Base-by-base conservation (phyloP, 2,329 filamentous ascomycete genomes). In the Fusarium verrucosum region DNA sequence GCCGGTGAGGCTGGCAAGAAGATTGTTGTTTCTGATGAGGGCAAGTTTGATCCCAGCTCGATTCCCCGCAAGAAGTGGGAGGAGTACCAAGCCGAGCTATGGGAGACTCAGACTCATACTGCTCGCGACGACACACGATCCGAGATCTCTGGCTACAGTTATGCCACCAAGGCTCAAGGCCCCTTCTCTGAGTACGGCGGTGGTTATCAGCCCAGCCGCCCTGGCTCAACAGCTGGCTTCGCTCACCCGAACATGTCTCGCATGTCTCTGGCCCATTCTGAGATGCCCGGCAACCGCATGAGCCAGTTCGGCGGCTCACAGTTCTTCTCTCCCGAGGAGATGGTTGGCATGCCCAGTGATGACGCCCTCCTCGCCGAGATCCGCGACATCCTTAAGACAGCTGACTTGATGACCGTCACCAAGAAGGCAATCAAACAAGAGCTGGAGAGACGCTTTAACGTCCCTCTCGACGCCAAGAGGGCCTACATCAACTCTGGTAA, bases 1-100 rank as follows among this genome's bases (percentile, higher is more conserved):
- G 95, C 92, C 9, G 95, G 95, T 75, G 95, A 99, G 76, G 89
- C 90, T 77, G 95, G 95, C 66, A 90, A 92, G 76, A 94, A 97
- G 83, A 82, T 98, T 62, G 87, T 99, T 70, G 90, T 99, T 68
- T 92, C 93, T 2, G 95, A 99, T 76, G 95, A 99, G 80, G 95
- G 95, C 82, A 97, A 97, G 78, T 99, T 98, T 74, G 95, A 99
- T 74, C 94, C 95, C 14, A 83, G 85, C 42, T 92, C 89, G 33
- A 98, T 99, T 69, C 95, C 95, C 19, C 92, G 92, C 80, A 99
- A 98, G 89, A 95, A 92, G 84, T 99, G 95, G 95, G 95, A 99
- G 77, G 95, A 99, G 73, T 99, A 98, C 77, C 95, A 99, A 78
- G 91, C 91, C 64, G 95, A 98, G 83, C 88, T 99, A 40, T 99